Base-by-base conservation (phyloP, 2,329 filamentous ascomycete genomes). In the Chrysoporthe deuterocubensis region DNA sequence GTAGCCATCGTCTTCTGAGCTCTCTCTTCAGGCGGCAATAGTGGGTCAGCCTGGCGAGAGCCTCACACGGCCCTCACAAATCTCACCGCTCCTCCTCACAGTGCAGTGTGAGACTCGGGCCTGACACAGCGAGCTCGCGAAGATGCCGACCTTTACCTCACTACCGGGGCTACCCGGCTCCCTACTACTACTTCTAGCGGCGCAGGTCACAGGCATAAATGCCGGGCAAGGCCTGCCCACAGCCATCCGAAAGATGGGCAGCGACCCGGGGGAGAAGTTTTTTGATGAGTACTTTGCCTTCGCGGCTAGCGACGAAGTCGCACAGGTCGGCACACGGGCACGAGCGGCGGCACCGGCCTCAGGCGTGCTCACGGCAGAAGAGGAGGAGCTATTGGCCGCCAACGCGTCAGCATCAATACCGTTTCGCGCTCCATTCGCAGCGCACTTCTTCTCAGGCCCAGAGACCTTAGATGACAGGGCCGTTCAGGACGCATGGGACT, bases 211-310 rank as follows among this genome's bases (percentile, higher is more conserved):
- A 2, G 79, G 80, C 43, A 76, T 77, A 40, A 75, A 75, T 62
- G 68, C 72, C 59, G 50, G 73, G 69, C 66, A 69, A 42, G 70
- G 69, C 21, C 72, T 78, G 6, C 90, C 90, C 0, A 84, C 86
- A 1, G 91, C 87, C 0, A 83, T 94, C 65, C 87, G 86, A 75
- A 94, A 94, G 75, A 92, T 94, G 87, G 83, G 87, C 59, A 83
- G 83, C 5, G 89, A 93, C 74, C 85, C 88, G 62, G 87, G 87
- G 69, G 90, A 92, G 75, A 96, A 93, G 83, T 90, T 95, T 75
- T 87, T 89, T 72, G 81, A 89, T 66, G 85, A 92, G 57, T 90
- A 93, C 76, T 89, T 83, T 71, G 83, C 81, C 71, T 87, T 87
- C 72, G 72, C 75, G 7, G 66, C 75, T 16, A 75, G 76, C 48